phyloP scores from a whole-genome alignment of 2,329 filamentous ascomycete genomes.

The Fusarium praegraminearum region DNA sequence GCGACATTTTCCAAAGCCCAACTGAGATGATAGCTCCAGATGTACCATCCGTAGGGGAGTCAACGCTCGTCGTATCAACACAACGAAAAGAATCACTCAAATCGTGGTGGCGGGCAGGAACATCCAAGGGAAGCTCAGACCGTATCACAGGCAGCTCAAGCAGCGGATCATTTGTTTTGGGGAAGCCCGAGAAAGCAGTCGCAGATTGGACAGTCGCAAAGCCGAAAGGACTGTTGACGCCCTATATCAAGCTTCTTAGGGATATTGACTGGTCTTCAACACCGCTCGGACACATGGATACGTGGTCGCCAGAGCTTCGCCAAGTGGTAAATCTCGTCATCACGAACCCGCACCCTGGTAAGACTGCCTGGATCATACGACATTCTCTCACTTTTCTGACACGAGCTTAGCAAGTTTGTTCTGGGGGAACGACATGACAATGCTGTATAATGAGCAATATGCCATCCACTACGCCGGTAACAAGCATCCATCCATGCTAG shows the following conservation, averaged over 20 bases:
- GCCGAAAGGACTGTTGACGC: slow-evolving; percentile 49
- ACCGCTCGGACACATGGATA: slow-evolving; percentile 57
- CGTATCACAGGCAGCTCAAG: slow-evolving; percentile 46
- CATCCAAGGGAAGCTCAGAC: slow-evolving; percentile 45
- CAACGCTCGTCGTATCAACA: slow-evolving; percentile 5
- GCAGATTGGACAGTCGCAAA: slow-evolving; percentile 52
- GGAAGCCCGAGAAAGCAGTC: slow-evolving; percentile 51
- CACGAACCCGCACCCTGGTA: slow-evolving; percentile 54
- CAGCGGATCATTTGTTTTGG: slow-evolving; percentile 48
- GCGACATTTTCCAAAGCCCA: neutral
- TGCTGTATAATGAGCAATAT: slow-evolving; percentile 73
- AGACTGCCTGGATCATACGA: neutral
- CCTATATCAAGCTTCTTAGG: slow-evolving; percentile 49
- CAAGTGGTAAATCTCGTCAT: slow-evolving; percentile 56
- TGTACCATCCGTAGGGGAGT: neutral
- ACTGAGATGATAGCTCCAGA: neutral
- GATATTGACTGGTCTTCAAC: slow-evolving; percentile 58
- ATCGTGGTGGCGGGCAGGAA: slow-evolving; percentile 6
- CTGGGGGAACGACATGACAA: slow-evolving; percentile 71
- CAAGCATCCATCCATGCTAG: slow-evolving; percentile 72
- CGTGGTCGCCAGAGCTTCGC: slow-evolving; percentile 60
- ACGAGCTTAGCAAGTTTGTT: slow-evolving; percentile 61
- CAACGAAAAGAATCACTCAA: neutral
- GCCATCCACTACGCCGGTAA: slow-evolving; percentile 68
- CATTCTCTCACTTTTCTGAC: neutral